Base-by-base conservation (phyloP, 139 green algal species). In the Volvox africanus region DNA sequence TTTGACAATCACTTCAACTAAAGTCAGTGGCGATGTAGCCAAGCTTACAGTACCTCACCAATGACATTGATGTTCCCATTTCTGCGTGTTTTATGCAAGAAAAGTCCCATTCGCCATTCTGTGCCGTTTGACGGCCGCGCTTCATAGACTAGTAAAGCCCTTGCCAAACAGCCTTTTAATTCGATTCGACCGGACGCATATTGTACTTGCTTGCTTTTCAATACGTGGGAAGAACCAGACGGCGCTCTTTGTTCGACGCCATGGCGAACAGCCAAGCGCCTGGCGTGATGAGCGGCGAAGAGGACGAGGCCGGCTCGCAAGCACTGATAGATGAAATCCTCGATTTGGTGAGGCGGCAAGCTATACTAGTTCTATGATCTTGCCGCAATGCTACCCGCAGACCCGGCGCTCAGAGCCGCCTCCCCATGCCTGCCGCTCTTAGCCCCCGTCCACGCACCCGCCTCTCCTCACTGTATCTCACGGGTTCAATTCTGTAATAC, bases 311-410 rank as follows among this genome's bases (percentile, higher is more conserved):
- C 0, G 55, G 2, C 0, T 86, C 87, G 2, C 75, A 80, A 35
- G 61, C 30, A 24, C 22, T 76, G 11, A 91, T 91, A 28, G 90
- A 93, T 13, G 92, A 95, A 28, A 78, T 94, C 1, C 44, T 55
- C 44, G 44, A 55, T 55, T 28, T 75, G 67, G 67, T 75, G 67
- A 75, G 22, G 67, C 3, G 22, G 11, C 3, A 28, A 12, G 67
- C 67, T 11, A 28, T 75, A 32, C 67, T 2, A 6, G 11, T 28
- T 28, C 14, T 2, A 24, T 28, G 6, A 28, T 28, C 67, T 2
- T 32, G 67, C 11, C 9, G 67, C 11, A 28, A 75, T 75, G 22
- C 11, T 12, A 14, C 67, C 11, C 14, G 67, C 67, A 14, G 44
- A 55, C 44, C 44, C 44, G 5, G 44, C 67, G 67, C 67, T 75